A percentile compares a stretch with the other conserved stretches of the same genome.
These are phyloP conservation scores for Paracoccidioides lutzii DNA, from an alignment of 2,329 filamentous ascomycete genomes.

Conservation along the genomic window DNA sequence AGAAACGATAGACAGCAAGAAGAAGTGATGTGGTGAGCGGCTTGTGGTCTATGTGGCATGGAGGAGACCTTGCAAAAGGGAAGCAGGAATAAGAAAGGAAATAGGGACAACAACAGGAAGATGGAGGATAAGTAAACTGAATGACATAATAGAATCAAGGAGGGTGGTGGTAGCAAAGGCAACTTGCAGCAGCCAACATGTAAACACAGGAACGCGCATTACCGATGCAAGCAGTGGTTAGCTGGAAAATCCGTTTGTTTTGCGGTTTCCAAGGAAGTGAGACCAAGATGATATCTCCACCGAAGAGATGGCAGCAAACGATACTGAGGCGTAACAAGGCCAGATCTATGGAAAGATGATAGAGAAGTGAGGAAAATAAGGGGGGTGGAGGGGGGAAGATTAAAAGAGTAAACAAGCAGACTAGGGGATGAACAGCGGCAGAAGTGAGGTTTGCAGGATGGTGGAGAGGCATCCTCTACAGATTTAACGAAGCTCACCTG, in stretches of 20 bases:
- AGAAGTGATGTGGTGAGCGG: conserved; percentile 11
- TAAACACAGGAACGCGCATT: background rate
- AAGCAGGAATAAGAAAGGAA: conserved; percentile 1
- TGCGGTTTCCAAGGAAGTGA: background rate
- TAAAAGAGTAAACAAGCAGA: too few species aligned
- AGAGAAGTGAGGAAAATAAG: background rate
- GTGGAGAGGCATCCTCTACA: too few species aligned
- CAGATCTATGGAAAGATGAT: background rate
- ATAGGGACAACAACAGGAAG: background rate
- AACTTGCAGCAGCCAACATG: background rate
- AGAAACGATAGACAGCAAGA: background rate
- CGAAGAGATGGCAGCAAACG: background rate
- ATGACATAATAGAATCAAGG: background rate
- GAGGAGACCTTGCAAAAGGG: background rate
- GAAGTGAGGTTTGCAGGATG: too few species aligned
- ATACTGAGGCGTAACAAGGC: background rate
- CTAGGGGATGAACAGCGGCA: too few species aligned
- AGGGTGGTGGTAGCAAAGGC: background rate
- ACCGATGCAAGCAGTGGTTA: background rate
- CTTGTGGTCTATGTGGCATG: too few species aligned
- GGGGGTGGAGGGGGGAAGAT: too few species aligned
- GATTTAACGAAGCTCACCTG: too few species aligned
- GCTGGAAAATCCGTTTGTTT: background rate
- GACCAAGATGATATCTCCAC: background rate
- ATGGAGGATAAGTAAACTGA: background rate